phyloP scores from a whole-genome alignment of 352 stramenopile genomes.

The Phytophthora megakarya region DNA sequence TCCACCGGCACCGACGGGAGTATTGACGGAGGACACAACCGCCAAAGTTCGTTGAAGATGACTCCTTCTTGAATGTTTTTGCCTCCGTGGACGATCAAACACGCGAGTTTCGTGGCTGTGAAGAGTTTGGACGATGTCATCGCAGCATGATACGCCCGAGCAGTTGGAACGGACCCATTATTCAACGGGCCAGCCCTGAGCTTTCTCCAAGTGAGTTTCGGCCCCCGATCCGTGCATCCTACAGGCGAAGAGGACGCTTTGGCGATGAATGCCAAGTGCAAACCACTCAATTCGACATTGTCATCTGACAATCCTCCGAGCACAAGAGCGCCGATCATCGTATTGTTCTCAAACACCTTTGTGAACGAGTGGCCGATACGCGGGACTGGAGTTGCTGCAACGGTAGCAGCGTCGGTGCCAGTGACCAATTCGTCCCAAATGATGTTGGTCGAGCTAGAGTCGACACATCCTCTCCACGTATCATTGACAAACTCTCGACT shows the following conservation, averaged over 20 bases:
- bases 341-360: slow-evolving; percentile 57
- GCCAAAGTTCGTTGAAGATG: slow-evolving; percentile 82
- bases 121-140: slow-evolving; percentile 47
- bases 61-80: slow-evolving; percentile 41
- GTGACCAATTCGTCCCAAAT: slow-evolving; percentile 63
- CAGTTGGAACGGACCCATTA: slow-evolving; percentile 24
- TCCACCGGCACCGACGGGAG: slow-evolving; percentile 36
- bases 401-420: slow-evolving; percentile 34
- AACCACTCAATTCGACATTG: slow-evolving; percentile 44
- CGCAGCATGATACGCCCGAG: slow-evolving; percentile 53
- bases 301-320: slow-evolving; percentile 56
- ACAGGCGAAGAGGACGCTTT: slow-evolving; percentile 22
- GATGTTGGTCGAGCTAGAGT: slow-evolving; percentile 39
- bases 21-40: slow-evolving; percentile 45
- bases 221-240: slow-evolving; percentile 29
- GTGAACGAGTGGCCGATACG: slow-evolving; percentile 70
- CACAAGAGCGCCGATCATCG: slow-evolving; percentile 44
- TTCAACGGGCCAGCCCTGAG: slow-evolving; percentile 23
- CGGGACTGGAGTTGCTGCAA: slow-evolving; percentile 35
- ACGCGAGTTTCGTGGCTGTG: slow-evolving; percentile 32
- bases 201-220: slow-evolving; percentile 47
- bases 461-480: slow-evolving; percentile 61
- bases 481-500: slow-evolving; percentile 66
- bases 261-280: slow-evolving; percentile 57
- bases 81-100: slow-evolving; percentile 64